These are phyloP conservation scores for Pythium chondricola DNA, from an alignment of 352 stramenopile species.

Conservation along the genomic window DNA sequence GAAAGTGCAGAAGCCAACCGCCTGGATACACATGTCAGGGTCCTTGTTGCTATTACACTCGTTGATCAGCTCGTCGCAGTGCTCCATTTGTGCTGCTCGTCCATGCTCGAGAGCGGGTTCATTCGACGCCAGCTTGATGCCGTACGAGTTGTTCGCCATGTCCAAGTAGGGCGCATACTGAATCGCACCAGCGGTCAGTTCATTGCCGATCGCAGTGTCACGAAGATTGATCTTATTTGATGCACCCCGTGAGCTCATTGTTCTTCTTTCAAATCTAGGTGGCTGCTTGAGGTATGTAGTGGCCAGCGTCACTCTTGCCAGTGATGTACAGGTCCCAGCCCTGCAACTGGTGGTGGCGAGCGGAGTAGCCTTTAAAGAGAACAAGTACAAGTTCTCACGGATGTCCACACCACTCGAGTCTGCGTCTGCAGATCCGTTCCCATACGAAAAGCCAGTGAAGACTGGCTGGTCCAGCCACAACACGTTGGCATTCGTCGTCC, in stretches of 20 bases:
- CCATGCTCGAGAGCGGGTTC: background rate
- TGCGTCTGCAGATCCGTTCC: constrained; percentile 20
- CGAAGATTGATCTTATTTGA: constrained; percentile 31
- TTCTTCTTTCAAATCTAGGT: constrained; percentile 49
- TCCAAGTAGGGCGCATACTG: constrained; percentile 41
- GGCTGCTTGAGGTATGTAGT: constrained; percentile 46
- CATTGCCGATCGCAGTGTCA: constrained; percentile 51
- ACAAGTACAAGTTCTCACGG: constrained; percentile 44
- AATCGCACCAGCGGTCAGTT: constrained; percentile 32
- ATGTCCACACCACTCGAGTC: constrained; percentile 37
- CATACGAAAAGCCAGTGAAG: constrained; percentile 36
- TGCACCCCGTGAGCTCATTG: constrained; percentile 13
- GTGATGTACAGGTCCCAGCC: constrained; percentile 41
- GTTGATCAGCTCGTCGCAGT: no score
- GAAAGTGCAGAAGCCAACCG: no score
- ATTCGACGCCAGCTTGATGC: constrained; percentile 26
- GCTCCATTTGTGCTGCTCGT: no score
- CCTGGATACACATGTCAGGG: no score
- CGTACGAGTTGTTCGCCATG: constrained; percentile 54
- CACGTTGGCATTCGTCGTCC: constrained; percentile 48
- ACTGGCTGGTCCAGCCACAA: constrained; percentile 53
- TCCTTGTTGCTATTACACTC: no score
- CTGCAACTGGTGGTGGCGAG: constrained; percentile 38
- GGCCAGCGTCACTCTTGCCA: constrained; percentile 48
- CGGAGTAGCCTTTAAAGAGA: constrained; percentile 41